Percentiles rank a stretch among this genome's conserved stretches.
phyloP scores from a whole-genome alignment of 371 early-diverging fungal species.

The Fennellomyces sp. region DNA sequence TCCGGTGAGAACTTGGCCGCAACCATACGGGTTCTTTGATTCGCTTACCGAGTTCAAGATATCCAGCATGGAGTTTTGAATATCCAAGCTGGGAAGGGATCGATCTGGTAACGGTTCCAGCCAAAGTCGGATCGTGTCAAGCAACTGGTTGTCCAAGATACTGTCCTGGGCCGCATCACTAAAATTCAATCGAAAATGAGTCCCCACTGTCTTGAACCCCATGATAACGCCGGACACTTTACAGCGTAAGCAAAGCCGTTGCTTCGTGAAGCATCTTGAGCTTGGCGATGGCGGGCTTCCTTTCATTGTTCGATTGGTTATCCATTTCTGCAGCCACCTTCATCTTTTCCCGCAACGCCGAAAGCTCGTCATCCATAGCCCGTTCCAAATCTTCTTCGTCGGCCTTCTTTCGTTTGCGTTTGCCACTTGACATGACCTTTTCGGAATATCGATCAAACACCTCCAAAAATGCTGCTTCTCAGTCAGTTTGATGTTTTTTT shows the following conservation, averaged over 20 bases:
- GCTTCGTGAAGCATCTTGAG: conserved; percentile 81
- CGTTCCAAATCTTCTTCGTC: conserved; percentile 69
- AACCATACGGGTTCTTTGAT: neutral
- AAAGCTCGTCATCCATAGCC: conserved; percentile 67
- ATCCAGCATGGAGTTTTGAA: conserved; percentile 86
- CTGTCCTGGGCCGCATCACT: conserved; percentile 53
- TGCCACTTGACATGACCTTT: conserved; percentile 62
- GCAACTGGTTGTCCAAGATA: conserved; percentile 86
- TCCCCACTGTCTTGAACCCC: too few species aligned
- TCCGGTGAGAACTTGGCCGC: neutral
- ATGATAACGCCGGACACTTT: too few species aligned
- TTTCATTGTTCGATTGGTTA: conserved; percentile 71
- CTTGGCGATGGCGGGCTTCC: conserved; percentile 83
- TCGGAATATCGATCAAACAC: conserved; percentile 67
- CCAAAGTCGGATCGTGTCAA: conserved; percentile 91
- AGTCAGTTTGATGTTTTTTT: neutral
- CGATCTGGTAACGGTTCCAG: conserved; percentile 96
- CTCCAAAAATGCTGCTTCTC: conserved; percentile 46
- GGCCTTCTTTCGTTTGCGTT: conserved; percentile 61
- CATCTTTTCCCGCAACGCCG: conserved; percentile 78
- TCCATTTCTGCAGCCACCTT: conserved; percentile 80
- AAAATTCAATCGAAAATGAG: neutral
- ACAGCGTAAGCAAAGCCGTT: neutral
- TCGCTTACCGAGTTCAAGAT: conserved; percentile 65
- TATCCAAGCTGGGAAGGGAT: conserved; percentile 91